Conservation (phyloP, 495 filamentous ascomycete genomes). For the Xylaria grammica region DNA sequence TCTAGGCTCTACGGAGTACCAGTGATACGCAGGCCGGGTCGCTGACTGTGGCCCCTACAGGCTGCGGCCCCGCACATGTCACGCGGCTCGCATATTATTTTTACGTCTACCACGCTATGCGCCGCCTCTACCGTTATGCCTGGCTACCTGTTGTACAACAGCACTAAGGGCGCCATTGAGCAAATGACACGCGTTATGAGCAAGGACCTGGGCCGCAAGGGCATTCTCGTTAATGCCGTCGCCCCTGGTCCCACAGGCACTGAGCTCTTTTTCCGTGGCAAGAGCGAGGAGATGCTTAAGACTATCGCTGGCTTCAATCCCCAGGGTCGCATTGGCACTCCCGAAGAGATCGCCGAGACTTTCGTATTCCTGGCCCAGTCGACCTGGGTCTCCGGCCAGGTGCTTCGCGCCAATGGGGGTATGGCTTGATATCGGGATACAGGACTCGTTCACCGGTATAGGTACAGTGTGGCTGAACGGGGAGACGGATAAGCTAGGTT, state of each 20-base stretch:
- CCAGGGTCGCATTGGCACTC: constrained; percentile 64
- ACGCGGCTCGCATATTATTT: constrained; percentile 60
- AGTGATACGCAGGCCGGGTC: no score
- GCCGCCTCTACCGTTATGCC: constrained; percentile 54
- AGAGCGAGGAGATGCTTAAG: constrained; percentile 63
- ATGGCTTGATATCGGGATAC: constrained; percentile 27
- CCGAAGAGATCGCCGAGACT: constrained; percentile 66
- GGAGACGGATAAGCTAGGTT: no score
- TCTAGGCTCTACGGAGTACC: background rate
- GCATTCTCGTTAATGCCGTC: constrained; percentile 67
- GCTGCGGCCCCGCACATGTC: constrained; percentile 68
- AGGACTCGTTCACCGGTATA: background rate
- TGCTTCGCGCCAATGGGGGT: constrained; percentile 66
- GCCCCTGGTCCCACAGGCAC: constrained; percentile 70
- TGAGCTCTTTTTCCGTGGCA: constrained; percentile 68
- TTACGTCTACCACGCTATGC: constrained; percentile 63
- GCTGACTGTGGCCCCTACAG: constrained; percentile 36
- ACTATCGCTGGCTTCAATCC: constrained; percentile 53
- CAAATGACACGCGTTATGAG: constrained; percentile 68
- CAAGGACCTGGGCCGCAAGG: constrained; percentile 67
- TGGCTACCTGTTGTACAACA: constrained; percentile 64
- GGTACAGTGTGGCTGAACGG: background rate
- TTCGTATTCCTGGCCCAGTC: constrained; percentile 60
- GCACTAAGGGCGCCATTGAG: constrained; percentile 72
- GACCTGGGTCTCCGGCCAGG: constrained; percentile 70